These are phyloP conservation scores for Alternaria gaisen DNA, from an alignment of 2,329 filamentous ascomycete species.

Conservation along the genomic window DNA sequence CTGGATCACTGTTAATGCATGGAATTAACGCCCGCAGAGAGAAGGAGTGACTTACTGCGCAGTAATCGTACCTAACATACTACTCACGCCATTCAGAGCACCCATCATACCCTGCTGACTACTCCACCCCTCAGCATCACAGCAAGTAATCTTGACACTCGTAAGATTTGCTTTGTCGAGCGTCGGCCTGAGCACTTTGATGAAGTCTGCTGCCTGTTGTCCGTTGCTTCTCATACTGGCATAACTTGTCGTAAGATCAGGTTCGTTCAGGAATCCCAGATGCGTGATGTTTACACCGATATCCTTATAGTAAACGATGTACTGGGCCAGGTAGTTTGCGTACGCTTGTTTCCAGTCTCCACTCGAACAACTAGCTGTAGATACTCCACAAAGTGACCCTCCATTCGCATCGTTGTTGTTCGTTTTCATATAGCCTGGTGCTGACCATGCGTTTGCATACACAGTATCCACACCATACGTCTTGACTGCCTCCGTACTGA, in stretches of 20 bases:
- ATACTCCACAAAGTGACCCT: slow-evolving; percentile 59
- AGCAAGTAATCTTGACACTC: slow-evolving; percentile 54
- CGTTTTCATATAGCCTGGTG: slow-evolving; percentile 63
- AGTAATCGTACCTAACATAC: slow-evolving; percentile 34
- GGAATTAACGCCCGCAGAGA: background rate
- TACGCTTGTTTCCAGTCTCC: slow-evolving; percentile 61
- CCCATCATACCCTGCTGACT: slow-evolving; percentile 39
- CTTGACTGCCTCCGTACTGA: slow-evolving; percentile 59
- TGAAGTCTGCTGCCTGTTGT: slow-evolving; percentile 61
- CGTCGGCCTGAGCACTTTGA: slow-evolving; percentile 56
- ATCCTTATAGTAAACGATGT: slow-evolving; percentile 56
- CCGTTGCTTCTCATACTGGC: slow-evolving; percentile 57
- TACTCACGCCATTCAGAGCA: slow-evolving; percentile 23
- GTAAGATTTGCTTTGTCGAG: slow-evolving; percentile 50
- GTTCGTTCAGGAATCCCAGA: slow-evolving; percentile 58
- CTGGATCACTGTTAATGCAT: slow-evolving; percentile 7
- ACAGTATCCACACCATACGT: slow-evolving; percentile 56
- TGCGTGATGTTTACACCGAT: slow-evolving; percentile 53
- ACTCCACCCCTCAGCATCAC: slow-evolving; percentile 57
- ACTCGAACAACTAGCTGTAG: slow-evolving; percentile 50
- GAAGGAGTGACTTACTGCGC: slow-evolving; percentile 29
- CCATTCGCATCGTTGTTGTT: slow-evolving; percentile 57
- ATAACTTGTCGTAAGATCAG: slow-evolving; percentile 49
- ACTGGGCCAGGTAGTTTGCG: slow-evolving; percentile 59
- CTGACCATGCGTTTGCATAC: slow-evolving; percentile 62